phyloP scores from a whole-genome alignment of 2,329 filamentous ascomycete species.

The Trichoderma breve region DNA sequence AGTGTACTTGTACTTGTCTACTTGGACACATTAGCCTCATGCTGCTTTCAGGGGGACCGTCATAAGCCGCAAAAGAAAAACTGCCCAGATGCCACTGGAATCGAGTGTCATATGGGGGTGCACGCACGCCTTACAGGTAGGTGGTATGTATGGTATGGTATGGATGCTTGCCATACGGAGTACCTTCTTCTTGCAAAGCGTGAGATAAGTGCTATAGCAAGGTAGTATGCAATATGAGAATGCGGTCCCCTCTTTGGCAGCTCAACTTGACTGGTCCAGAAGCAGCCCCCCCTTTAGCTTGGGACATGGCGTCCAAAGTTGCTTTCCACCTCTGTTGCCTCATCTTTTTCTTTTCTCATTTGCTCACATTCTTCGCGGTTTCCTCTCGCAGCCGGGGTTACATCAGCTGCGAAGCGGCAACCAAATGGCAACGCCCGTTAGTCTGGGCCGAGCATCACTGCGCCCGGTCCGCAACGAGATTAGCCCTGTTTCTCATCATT shows the following conservation, averaged over 20 bases:
- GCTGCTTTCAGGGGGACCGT: background rate
- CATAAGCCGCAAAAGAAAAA: background rate
- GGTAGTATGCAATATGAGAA: constrained; percentile 2
- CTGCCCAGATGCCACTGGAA: background rate
- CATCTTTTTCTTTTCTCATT: background rate
- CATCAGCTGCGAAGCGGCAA: constrained; percentile 14
- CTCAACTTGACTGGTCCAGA: constrained; percentile 2
- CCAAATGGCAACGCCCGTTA: constrained; percentile 13
- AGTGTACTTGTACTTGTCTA: background rate
- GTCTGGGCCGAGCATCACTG: constrained; percentile 5
- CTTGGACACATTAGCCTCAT: background rate
- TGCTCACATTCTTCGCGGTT: background rate
- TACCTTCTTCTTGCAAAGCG: background rate
- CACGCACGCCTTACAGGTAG: background rate
- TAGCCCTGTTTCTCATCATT: constrained; percentile 23
- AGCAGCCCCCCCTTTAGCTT: background rate
- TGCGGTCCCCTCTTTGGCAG: constrained; percentile 8
- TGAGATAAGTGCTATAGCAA: background rate
- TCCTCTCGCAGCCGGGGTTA: background rate
- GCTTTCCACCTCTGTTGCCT: background rate
- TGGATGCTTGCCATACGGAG: background rate
- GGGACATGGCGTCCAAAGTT: background rate
- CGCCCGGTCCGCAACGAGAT: constrained; percentile 21
- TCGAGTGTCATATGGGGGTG: background rate
- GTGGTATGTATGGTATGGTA: background rate